Evolutionary conservation across 768 basidiomycete genomes (phyloP).

Genomic region (Suillus clintonianus): DNA sequence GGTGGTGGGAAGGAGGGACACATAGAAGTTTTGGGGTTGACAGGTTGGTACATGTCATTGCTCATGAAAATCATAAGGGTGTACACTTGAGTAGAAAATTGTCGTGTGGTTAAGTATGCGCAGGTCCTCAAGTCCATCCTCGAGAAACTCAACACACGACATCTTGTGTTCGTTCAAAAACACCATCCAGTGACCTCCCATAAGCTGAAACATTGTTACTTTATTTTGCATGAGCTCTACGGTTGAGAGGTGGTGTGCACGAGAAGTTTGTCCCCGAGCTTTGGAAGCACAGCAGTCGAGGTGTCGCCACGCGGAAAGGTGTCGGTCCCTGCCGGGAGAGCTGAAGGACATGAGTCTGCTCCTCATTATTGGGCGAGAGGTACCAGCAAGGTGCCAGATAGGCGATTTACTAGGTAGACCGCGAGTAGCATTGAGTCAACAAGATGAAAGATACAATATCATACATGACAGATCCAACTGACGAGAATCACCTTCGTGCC

Average conservation of each 20-base stretch:
- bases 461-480: not conserved
- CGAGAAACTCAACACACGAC: not conserved
- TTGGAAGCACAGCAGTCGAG: not conserved
- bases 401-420: not conserved
- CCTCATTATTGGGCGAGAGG: not conserved
- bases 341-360: not conserved
- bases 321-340: not conserved
- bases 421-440: not conserved
- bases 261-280: not conserved
- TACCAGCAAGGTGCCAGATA: not conserved
- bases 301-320: not conserved
- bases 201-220: not conserved
- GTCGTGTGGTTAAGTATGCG: not conserved
- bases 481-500: not conserved
- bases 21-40: constrained; percentile 81
- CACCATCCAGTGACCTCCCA: not conserved
- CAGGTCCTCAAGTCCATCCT: not conserved
- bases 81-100: constrained; percentile 28
- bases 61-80: constrained; percentile 59
- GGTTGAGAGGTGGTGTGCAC: not conserved
- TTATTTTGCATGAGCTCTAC: not conserved
- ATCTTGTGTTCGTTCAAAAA: not conserved
- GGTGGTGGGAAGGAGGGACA: constrained; percentile 26
- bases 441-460: not conserved
- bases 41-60: constrained; percentile 77